A percentile compares a stretch with the other conserved stretches of the same genome.
These are phyloP conservation scores for Torulaspora gathmanii DNA, from an alignment of 805 yeast genomes.

Conservation along the genomic window DNA sequence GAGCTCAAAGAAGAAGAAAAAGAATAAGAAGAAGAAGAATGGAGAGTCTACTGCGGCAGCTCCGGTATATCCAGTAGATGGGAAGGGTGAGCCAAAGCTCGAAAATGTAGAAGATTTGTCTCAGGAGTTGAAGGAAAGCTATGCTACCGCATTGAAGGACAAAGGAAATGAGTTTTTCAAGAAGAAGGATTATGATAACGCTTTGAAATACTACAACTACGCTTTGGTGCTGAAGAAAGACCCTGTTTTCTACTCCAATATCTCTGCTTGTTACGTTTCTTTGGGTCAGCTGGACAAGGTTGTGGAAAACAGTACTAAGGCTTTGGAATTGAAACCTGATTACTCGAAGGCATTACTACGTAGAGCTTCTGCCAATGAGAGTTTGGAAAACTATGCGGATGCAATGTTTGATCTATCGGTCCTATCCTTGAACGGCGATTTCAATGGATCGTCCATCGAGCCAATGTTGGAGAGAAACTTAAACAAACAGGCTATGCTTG, in stretches of 20 bases:
- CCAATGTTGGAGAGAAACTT: constrained; percentile 81
- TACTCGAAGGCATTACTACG: constrained; percentile 88
- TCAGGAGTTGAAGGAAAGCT: constrained; percentile 50
- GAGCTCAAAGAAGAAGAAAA: constrained; percentile 40
- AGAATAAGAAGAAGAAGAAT: constrained; percentile 36
- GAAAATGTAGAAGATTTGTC: constrained; percentile 43
- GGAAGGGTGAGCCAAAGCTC: constrained; percentile 55
- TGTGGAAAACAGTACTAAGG: constrained; percentile 80
- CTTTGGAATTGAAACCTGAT: constrained; percentile 80
- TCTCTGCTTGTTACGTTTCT: constrained; percentile 93
- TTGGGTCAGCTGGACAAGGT: constrained; percentile 76
- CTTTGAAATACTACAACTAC: constrained; percentile 70
- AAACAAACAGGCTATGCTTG: constrained; percentile 69
- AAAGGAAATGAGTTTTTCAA: constrained; percentile 83
- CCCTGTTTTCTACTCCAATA: constrained; percentile 87
- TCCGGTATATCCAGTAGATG: constrained; percentile 47
- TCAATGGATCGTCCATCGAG: constrained; percentile 72
- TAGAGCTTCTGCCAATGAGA: constrained; percentile 89
- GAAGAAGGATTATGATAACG: constrained; percentile 62
- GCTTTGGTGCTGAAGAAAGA: constrained; percentile 76
- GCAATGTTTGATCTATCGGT: constrained; percentile 92
- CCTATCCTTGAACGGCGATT: constrained; percentile 78
- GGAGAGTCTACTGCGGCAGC: constrained; percentile 33
- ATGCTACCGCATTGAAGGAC: constrained; percentile 76
- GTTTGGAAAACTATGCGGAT: constrained; percentile 68